A percentile compares a stretch with the other conserved stretches of the same genome.
Evolutionary conservation across 495 filamentous ascomycete genomes (phyloP).

Genomic region (Podospora comata): DNA sequence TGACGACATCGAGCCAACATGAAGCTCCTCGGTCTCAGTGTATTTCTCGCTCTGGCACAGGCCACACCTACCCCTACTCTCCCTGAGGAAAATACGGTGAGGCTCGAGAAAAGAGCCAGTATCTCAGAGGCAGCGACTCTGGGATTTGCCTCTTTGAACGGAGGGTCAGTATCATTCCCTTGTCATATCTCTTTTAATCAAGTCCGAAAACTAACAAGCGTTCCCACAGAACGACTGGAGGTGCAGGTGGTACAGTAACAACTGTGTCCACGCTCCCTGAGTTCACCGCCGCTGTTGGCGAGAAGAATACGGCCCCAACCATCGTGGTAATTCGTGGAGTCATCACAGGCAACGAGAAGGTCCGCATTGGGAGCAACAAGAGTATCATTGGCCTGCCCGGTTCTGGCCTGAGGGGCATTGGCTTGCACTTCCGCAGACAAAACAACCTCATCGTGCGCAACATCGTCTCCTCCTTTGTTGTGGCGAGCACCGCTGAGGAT

Average conservation of each 20-base stretch:
- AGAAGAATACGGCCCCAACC: conserved; percentile 39
- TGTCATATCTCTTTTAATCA: too few species aligned
- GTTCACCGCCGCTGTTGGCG: conserved; percentile 49
- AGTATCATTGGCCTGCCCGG: conserved; percentile 50
- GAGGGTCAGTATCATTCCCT: too few species aligned
- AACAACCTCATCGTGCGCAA: conserved; percentile 62
- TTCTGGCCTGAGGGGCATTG: conserved; percentile 42
- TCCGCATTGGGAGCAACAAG: conserved; percentile 53
- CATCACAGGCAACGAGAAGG: conserved; percentile 44
- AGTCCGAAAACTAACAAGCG: too few species aligned
- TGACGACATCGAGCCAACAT: too few species aligned
- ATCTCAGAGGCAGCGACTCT: too few species aligned
- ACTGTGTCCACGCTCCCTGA: conserved; percentile 57
- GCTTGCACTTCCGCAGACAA: conserved; percentile 45
- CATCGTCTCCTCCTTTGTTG: conserved; percentile 57
- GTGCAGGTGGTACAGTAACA: conserved; percentile 55
- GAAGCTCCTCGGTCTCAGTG: too few species aligned
- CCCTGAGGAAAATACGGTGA: too few species aligned
- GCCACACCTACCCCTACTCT: too few species aligned
- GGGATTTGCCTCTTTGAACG: too few species aligned
- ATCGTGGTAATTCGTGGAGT: conserved; percentile 50
- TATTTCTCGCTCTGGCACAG: too few species aligned
- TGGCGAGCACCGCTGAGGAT: conserved; percentile 54
- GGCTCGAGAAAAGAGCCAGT: too few species aligned
- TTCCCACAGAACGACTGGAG: conserved; percentile 50